Evolutionary conservation across 78 protist genomes (phyloP), one percentile per base, ranked within the genome.

Genomic region (Protostelium mycophagum): DNA sequence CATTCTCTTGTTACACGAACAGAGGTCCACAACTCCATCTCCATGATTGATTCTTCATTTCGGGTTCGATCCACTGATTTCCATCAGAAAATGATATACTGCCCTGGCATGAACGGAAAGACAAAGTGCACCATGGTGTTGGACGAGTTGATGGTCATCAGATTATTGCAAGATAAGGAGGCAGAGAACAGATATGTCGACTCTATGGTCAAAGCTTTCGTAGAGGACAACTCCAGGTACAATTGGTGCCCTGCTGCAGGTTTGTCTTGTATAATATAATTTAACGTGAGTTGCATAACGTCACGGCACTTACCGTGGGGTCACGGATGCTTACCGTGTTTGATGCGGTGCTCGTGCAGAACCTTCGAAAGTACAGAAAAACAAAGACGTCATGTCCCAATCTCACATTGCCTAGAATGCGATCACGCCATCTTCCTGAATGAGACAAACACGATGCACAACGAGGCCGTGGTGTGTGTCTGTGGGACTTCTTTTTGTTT

Each of bases 401-500:
- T 83, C 28, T n/a, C 29, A 83, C 84, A 83, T n/a, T n/a, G 29
- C 28, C 84, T 16, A 85, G 86, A 16, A 23, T 85, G 86, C 16
- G 37, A 85, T 35, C 37, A 85, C 16, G 86, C 86, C 86, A 85
- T 85, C 86, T 36, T 5, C 37, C 16, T 85, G 36, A 85, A 85
- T 16, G 86, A 85, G 16, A 16, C 37, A 5, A 35, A 85, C 36
- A 16, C 86, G 16, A 5, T 25, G 16, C 36, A 85, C 63, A 85
- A 85, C 86, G 86, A 85, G 16, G 63, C 36, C 5, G 37, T 85
- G 37, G 37, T 25, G 16, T 85, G 86, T 36, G 37, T 37, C 16
- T 85, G 86, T 85, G 86, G 86, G 5, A 35, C 5, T 16, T 25
- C 5, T 23, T 85, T 85, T 85, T 85, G 86, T 16, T 85, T 85